Conservation (phyloP, 768 basidiomycete species). For the button mushroom (Agaricus bisporus) region DNA sequence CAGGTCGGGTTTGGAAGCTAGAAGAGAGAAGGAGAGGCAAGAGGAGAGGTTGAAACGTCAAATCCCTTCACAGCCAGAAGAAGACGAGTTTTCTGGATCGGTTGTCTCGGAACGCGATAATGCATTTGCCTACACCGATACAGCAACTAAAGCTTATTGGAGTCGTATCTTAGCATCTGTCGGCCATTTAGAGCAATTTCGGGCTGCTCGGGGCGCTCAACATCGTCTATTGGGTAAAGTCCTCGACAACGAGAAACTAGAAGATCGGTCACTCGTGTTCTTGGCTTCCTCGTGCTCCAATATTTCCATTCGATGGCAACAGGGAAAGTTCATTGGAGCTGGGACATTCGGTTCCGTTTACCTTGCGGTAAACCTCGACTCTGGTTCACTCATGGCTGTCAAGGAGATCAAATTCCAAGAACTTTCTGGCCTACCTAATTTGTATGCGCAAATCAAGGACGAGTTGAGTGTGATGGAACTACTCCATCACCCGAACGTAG, state of each 20-base stretch:
- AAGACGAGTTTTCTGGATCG: constrained; percentile 40
- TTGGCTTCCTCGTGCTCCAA: constrained; percentile 94
- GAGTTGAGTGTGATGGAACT: constrained; percentile 98
- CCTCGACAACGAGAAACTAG: constrained; percentile 86
- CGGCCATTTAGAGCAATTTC: constrained; percentile 57
- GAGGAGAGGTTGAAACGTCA: constrained; percentile 54
- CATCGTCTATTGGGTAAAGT: constrained; percentile 85
- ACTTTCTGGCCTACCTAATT: constrained; percentile 76
- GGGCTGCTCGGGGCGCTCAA: constrained; percentile 55
- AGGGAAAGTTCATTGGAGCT: constrained; percentile 96
- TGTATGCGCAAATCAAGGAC: constrained; percentile 91
- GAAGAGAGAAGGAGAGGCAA: constrained; percentile 83
- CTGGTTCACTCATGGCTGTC: constrained; percentile 95
- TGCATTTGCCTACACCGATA: constrained; percentile 45
- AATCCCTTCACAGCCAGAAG: constrained; percentile 34
- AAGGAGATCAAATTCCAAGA: constrained; percentile 99
- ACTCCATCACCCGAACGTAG: constrained; percentile 94
- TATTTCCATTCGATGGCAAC: constrained; percentile 96
- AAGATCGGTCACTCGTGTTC: constrained; percentile 91
- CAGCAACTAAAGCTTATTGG: constrained; percentile 70
- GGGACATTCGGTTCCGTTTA: constrained; percentile 99
- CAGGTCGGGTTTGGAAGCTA: constrained; percentile 79
- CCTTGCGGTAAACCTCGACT: constrained; percentile 92
- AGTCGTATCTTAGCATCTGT: constrained; percentile 61
- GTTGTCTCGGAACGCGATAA: constrained; percentile 31